phyloP scores from a whole-genome alignment of 2,329 filamentous ascomycete species.

The Esteya vermicola region DNA sequence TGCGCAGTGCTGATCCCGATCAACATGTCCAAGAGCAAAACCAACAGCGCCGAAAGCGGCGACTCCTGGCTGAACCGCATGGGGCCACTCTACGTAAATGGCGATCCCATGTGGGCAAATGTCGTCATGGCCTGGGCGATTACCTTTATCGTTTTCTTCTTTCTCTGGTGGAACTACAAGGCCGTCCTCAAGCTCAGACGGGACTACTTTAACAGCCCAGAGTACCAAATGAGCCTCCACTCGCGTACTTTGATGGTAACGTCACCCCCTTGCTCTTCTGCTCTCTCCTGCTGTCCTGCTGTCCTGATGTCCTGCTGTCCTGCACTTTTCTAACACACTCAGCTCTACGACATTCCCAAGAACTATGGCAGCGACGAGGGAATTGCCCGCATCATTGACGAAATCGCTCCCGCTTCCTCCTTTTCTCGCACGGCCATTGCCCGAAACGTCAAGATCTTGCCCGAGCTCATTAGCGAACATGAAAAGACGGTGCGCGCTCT shows the following conservation, averaged over 20 bases:
- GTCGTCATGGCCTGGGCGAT: slow-evolving; percentile 49
- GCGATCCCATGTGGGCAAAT: slow-evolving; percentile 40
- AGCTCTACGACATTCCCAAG: slow-evolving; percentile 74
- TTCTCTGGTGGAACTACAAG: slow-evolving; percentile 83
- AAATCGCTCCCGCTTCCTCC: slow-evolving; percentile 62
- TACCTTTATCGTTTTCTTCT: slow-evolving; percentile 61
- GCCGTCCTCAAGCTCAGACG: slow-evolving; percentile 58
- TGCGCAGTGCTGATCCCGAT: slow-evolving; percentile 69
- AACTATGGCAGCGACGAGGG: slow-evolving; percentile 73
- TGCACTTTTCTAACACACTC: background rate
- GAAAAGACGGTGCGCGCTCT: slow-evolving; percentile 67
- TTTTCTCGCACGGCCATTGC: slow-evolving; percentile 72
- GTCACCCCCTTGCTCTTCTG: slow-evolving; percentile 6
- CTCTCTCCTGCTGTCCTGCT: background rate
- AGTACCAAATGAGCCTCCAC: slow-evolving; percentile 81
- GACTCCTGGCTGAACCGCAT: slow-evolving; percentile 42
- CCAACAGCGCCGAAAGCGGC: slow-evolving; percentile 14
- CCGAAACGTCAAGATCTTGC: slow-evolving; percentile 82
- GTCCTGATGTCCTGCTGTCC: slow-evolving; percentile 6
- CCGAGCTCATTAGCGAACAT: slow-evolving; percentile 72
- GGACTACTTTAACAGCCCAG: slow-evolving; percentile 68
- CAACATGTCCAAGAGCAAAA: slow-evolving; percentile 44
- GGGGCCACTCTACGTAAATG: slow-evolving; percentile 42
- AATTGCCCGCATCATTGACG: slow-evolving; percentile 68
- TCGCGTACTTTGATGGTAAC: slow-evolving; percentile 52